phyloP scores from a whole-genome alignment of 2,329 filamentous ascomycete species.

The Hypoxylon sp. region DNA sequence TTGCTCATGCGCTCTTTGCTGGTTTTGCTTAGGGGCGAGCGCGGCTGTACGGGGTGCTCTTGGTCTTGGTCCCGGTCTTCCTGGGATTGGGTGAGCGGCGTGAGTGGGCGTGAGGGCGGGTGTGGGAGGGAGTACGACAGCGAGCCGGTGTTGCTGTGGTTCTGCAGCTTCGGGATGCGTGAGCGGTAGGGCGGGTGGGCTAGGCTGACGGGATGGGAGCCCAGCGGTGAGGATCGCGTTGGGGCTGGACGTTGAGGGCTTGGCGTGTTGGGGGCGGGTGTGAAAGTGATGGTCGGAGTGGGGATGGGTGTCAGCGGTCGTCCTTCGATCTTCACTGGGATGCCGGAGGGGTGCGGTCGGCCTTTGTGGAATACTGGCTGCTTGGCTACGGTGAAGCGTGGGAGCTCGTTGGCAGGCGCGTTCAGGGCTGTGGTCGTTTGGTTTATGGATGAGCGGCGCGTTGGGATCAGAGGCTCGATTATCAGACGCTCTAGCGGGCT shows the following conservation, averaged over 20 bases:
- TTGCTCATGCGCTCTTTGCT: too few species aligned
- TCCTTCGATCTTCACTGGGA: neutral
- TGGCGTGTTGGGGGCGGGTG: too few species aligned
- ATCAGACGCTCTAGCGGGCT: constrained; percentile 4
- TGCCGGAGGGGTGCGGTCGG: neutral
- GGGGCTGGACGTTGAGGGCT: too few species aligned
- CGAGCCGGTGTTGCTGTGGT: neutral
- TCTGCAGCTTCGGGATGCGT: too few species aligned
- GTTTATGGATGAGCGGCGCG: constrained; percentile 6
- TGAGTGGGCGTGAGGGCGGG: neutral
- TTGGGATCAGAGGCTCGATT: constrained; percentile 16
- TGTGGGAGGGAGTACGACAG: neutral
- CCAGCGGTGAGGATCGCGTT: too few species aligned
- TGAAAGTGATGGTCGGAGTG: too few species aligned
- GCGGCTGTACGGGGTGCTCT: neutral
- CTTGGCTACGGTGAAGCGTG: neutral
- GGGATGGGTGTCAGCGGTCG: too few species aligned
- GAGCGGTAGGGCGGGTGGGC: too few species aligned
- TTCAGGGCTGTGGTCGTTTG: neutral
- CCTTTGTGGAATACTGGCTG: neutral
- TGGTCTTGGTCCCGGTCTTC: too few species aligned
- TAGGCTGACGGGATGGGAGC: too few species aligned
- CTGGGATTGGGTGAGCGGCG: neutral
- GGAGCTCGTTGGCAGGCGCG: constrained; percentile 1
- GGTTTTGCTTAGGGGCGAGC: neutral